Evolutionary conservation across 164 flowering plant genomes (phyloP), one percentile per base, ranked within the genome.

Genomic region (Stephania yunnanensis): DNA sequence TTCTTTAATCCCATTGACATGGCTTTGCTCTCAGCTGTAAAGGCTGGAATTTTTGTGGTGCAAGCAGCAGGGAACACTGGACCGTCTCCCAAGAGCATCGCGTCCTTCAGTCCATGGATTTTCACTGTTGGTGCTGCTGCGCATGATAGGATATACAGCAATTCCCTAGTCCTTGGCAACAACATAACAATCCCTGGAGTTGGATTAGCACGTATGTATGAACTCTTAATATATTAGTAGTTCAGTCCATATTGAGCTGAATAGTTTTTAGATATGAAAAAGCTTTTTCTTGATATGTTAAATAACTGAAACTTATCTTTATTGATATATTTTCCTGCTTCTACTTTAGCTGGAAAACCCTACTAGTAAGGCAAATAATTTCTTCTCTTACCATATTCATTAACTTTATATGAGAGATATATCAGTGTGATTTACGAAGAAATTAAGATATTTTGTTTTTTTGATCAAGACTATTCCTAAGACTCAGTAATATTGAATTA

Each of bases 41-140:
- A 90, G 81, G 87, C 89, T 77, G 97, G 98, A 25, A 92, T 95
- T 36, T 95, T 95, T 86, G 97, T 89, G 48, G 94, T 95, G 75
- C 99, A 95, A 86, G 99, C 99, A 74, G 98, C 99, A 30, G 99
- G 99, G 7, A 95, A 95, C 75, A 95, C 99, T 68, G 99, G 99
- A 69, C 99, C 99, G 45, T 85, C 96, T 29, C 92, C 96, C 61
- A 91, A 83, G 79, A 95, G 99, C 82, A 80, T 95, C 67, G 87
- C 94, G 77, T 95, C 99, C 72, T 95, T 93, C 84, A 95, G 99
- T 75, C 99, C 99, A 70, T 95, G 99, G 99, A 95, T 95, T 71
- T 95, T 88, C 81, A 93, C 95, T 19, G 97, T 93, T 78, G 99
- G 99, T 78, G 97, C 99, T 76, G 89, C 97, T 15, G 76, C 94